Conservation (phyloP, 2,329 filamentous ascomycete genomes). For the Hypoxylon sp. region DNA sequence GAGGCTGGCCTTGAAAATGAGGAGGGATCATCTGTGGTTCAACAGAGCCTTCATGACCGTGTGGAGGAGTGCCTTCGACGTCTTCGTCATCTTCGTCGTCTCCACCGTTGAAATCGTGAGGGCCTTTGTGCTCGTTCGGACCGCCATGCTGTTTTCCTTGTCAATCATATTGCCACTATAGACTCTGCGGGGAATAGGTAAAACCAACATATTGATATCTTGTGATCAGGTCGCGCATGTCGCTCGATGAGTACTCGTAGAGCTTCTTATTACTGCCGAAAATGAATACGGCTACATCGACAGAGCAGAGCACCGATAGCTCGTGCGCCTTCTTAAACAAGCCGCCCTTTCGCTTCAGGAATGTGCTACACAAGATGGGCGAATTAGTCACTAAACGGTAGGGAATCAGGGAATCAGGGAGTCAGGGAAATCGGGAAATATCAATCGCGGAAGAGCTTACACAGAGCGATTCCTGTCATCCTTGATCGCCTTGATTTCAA, state of each 20-base stretch:
- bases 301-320: slow-evolving; percentile 96
- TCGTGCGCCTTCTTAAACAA: slow-evolving; percentile 99
- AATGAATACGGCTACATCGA: slow-evolving; percentile 98
- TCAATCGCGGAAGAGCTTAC: slow-evolving; percentile 69
- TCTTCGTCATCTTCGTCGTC: slow-evolving; percentile 89
- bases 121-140: slow-evolving; percentile 96
- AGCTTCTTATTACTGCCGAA: slow-evolving; percentile 99
- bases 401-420: slow-evolving; percentile 17
- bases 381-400: slow-evolving; percentile 40
- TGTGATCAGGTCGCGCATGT: slow-evolving; percentile 91
- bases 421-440: slow-evolving; percentile 6
- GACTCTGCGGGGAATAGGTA: slow-evolving; percentile 24
- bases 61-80: slow-evolving; percentile 79
- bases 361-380: slow-evolving; percentile 75
- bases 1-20: slow-evolving; percentile 76
- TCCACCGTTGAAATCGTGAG: slow-evolving; percentile 89
- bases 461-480: slow-evolving; percentile 98
- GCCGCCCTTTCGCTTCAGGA: slow-evolving; percentile 97
- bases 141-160: slow-evolving; percentile 79
- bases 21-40: slow-evolving; percentile 76
- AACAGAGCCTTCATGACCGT: slow-evolving; percentile 69
- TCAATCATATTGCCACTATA: slow-evolving; percentile 38
- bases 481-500: slow-evolving; percentile 99
- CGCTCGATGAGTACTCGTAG: slow-evolving; percentile 95
- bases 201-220: slow-evolving; percentile 90